Conservation (phyloP, 805 yeast genomes). For the Saccharomycopsis microspora region DNA sequence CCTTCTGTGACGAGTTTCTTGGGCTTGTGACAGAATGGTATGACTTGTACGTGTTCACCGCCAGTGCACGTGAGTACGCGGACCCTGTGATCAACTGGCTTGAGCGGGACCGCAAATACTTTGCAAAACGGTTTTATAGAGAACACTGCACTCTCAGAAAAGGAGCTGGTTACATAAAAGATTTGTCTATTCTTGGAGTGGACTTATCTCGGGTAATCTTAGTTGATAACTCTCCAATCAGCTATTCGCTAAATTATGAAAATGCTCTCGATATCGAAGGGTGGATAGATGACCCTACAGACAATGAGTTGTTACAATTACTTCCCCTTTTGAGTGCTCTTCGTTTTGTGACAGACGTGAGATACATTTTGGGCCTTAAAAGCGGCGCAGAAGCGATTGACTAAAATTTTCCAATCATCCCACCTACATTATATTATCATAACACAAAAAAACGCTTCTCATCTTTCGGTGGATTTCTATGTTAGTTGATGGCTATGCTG, state of each 20-base stretch:
- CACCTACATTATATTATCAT: too few relatives aligned
- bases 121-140: slow-evolving; percentile 59
- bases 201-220: slow-evolving; percentile 58
- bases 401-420: too few relatives aligned
- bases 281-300: slow-evolving; percentile 96
- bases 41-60: slow-evolving; percentile 85
- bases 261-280: slow-evolving; percentile 94
- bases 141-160: slow-evolving; percentile 64
- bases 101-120: slow-evolving; percentile 50
- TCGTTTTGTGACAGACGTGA: slow-evolving; percentile 73
- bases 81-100: slow-evolving; percentile 94
- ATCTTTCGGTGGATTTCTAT: too few relatives aligned
- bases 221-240: slow-evolving; percentile 87
- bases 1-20: slow-evolving; percentile 79
- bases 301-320: slow-evolving; percentile 68
- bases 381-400: slow-evolving; percentile 52
- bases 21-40: slow-evolving; percentile 76
- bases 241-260: slow-evolving; percentile 71
- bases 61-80: slow-evolving; percentile 89
- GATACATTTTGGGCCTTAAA: slow-evolving; percentile 64
- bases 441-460: too few relatives aligned
- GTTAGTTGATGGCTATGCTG: too few relatives aligned
- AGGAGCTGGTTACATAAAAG: slow-evolving; percentile 83
- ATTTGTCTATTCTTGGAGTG: slow-evolving; percentile 34
- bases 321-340: slow-evolving; percentile 72